Conservation (phyloP, 2,329 filamentous ascomycete species). For the Aspergillus candidus region DNA sequence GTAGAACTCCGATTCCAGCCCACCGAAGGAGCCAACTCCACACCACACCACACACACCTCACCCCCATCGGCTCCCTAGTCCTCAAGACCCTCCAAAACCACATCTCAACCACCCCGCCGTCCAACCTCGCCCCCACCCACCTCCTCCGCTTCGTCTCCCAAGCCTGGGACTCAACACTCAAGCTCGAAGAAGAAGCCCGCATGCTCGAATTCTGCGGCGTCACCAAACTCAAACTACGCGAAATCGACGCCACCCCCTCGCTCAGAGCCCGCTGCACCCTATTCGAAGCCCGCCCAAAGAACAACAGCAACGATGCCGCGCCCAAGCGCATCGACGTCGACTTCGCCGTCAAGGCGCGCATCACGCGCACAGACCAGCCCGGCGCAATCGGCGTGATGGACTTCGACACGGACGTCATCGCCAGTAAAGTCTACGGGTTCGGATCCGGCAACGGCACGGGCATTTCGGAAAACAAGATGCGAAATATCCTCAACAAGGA, state of each 20-base stretch:
- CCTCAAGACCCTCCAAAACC: slow-evolving; percentile 36
- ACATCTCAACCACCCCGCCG: slow-evolving; percentile 32
- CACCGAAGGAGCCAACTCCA: slow-evolving; percentile 12
- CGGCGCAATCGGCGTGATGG: slow-evolving; percentile 22
- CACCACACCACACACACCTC: slow-evolving; percentile 11
- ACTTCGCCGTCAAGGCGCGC: slow-evolving; percentile 33
- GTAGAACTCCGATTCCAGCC: slow-evolving; percentile 33
- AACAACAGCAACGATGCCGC: slow-evolving; percentile 1
- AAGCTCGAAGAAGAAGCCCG: slow-evolving; percentile 40
- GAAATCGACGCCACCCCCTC: slow-evolving; percentile 21
- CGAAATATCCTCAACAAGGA: slow-evolving; percentile 28
- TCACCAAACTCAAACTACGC: slow-evolving; percentile 34
- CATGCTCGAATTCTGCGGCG: slow-evolving; percentile 40
- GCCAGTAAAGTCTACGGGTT: slow-evolving; percentile 40
- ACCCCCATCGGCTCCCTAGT: slow-evolving; percentile 38
- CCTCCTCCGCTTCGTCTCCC: slow-evolving; percentile 37
- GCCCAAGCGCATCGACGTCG: slow-evolving; percentile 30
- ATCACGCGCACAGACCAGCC: slow-evolving; percentile 14
- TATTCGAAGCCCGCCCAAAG: slow-evolving; percentile 24
- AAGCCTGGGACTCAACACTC: slow-evolving; percentile 38
- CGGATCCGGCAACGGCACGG: slow-evolving; percentile 19
- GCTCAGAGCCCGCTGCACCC: slow-evolving; percentile 34
- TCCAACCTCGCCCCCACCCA: slow-evolving; percentile 31
- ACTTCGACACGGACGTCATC: slow-evolving; percentile 34
- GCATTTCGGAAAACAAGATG: slow-evolving; percentile 33